Base-by-base conservation (phyloP, 768 basidiomycete species). In the Agrocybe praecox region DNA sequence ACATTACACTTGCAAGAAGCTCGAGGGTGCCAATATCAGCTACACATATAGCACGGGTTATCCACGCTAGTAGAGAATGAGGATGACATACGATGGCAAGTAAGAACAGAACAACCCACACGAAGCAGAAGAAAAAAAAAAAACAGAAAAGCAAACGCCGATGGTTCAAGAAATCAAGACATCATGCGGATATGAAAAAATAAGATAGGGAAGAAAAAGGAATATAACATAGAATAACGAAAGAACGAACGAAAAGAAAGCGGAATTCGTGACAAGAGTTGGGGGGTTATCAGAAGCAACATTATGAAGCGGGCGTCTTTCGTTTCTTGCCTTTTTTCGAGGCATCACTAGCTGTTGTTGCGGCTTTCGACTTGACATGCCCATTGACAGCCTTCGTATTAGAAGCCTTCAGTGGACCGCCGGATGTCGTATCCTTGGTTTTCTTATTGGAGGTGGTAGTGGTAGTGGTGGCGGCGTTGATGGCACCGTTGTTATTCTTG, bases 271-370 rank as follows among this genome's bases (percentile, higher is more conserved):
- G n/a, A n/a, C n/a, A n/a, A n/a, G n/a, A n/a, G n/a, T n/a, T n/a
- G n/a, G n/a, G n/a, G n/a, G n/a, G n/a, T n/a, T 42, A 43, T 23
- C 19, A 34, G 62, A 70, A 44, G 53, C 53, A 60, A 24, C 26
- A 73, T 66, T 55, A 69, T 52, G 64, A 63, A 29, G 71, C 59
- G 51, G 77, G 76, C 0, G 74, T 76, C 67, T 80, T 79, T 64
- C 80, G 78, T 69, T 85, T 83, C 71, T 83, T 85, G 47, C 80
- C 82, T 69, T 83, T 84, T 73, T 86, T 86, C 54, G 72, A 67
- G 54, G 70, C 68, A 60, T 83, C 81, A 14, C 68, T 72, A 55
- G 75, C 74, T 32, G 56, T 44, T 7, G 71, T 71, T 54, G 76
- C 76, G 21, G 67, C 53, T 61, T 79, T 80, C 29, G 70, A 60